Conservation (phyloP, 164 flowering plant species). For the Magnolia sinica region DNA sequence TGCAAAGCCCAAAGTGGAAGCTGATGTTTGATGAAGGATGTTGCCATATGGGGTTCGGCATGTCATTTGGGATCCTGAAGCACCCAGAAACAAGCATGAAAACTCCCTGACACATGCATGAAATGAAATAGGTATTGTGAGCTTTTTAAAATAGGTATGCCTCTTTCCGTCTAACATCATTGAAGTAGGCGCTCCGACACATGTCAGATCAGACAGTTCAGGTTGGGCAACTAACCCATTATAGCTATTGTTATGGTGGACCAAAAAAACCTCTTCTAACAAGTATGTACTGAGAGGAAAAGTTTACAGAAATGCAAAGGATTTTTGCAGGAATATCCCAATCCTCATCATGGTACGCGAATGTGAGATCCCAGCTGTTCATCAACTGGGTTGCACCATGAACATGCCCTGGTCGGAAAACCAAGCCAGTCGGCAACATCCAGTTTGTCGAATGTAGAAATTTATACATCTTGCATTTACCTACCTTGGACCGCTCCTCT, state of each 20-base stretch:
- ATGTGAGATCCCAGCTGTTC: too few species aligned
- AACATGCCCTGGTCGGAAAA: too few species aligned
- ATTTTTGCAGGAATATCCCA: too few species aligned
- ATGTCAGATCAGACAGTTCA: background rate
- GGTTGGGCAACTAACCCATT: background rate
- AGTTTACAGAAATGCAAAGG: too few species aligned
- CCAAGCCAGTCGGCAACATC: too few species aligned
- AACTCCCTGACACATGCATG: slow-evolving; percentile 53
- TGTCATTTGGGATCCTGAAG: slow-evolving; percentile 93
- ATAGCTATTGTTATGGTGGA: too few species aligned
- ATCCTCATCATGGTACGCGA: too few species aligned
- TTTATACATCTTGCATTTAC: slow-evolving; percentile 29
- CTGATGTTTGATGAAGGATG: slow-evolving; percentile 95
- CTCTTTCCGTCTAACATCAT: background rate
- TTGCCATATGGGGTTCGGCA: slow-evolving; percentile 89
- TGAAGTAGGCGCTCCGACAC: too few species aligned
- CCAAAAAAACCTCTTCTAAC: too few species aligned
- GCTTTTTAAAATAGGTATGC: background rate
- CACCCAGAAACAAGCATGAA: slow-evolving; percentile 99
- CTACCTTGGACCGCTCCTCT: slow-evolving; percentile 75
- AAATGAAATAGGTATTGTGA: background rate
- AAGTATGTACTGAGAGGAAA: too few species aligned
- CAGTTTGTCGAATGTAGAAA: too few species aligned
- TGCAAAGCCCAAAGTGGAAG: slow-evolving; percentile 96
- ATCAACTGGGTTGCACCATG: too few species aligned